A percentile compares a stretch with the other conserved stretches of the same genome.
These are phyloP conservation scores for Geum urbanum DNA, from an alignment of 306 rosid species.

Conservation along the genomic window DNA sequence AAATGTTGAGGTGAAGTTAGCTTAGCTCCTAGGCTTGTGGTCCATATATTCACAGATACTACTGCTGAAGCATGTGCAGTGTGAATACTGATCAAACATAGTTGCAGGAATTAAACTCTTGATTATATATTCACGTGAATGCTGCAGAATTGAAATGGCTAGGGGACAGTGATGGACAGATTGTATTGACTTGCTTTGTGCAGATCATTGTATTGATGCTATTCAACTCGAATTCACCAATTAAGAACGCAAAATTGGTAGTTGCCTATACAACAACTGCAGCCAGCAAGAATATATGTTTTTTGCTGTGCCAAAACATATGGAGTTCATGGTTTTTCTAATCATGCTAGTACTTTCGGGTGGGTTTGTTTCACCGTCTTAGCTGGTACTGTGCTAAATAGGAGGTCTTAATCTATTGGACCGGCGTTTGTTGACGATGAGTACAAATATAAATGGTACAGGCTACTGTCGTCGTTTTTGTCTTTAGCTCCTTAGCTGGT, in stretches of 20 bases:
- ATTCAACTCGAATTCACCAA: neutral
- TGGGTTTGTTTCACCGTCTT: too few species aligned
- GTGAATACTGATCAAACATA: constrained; percentile 2
- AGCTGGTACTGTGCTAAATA: too few species aligned
- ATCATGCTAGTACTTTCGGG: neutral
- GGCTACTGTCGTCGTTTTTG: too few species aligned
- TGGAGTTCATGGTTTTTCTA: neutral
- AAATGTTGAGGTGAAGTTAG: constrained; percentile 5
- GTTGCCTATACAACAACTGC: neutral
- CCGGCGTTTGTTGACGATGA: too few species aligned
- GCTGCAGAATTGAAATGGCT: neutral
- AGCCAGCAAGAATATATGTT: neutral
- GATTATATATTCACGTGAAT: neutral
- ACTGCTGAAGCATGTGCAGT: constrained; percentile 1
- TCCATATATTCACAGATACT: neutral
- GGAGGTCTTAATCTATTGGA: too few species aligned
- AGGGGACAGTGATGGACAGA: constrained; percentile 4
- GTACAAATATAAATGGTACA: too few species aligned
- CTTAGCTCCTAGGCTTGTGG: neutral
- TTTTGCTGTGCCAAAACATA: neutral
- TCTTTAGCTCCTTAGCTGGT: too few species aligned
- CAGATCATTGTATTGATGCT: neutral
- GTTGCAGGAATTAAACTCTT: neutral
- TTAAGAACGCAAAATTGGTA: neutral
- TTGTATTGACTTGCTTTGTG: neutral